Evolutionary conservation across 2,329 filamentous ascomycete genomes (phyloP).

Genomic region (Aspergillus fischeri): DNA sequence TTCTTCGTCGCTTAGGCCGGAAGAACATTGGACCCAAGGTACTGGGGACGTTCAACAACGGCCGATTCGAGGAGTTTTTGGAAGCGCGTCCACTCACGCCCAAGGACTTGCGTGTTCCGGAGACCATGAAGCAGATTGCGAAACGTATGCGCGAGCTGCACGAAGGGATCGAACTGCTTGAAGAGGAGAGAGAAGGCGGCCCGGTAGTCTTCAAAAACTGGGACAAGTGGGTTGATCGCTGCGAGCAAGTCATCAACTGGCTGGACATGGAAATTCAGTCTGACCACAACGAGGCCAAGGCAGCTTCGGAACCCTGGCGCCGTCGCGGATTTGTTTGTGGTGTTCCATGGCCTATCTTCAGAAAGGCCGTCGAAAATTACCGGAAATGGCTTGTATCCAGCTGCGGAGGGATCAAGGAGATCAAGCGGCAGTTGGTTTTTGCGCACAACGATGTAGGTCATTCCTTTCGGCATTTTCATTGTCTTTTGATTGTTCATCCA

Average conservation of each 20-base stretch:
- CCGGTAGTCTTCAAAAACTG: conserved; percentile 88
- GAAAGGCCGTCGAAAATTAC: conserved; percentile 70
- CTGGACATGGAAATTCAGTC: conserved; percentile 56
- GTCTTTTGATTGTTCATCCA: neutral
- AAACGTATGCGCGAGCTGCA: conserved; percentile 97
- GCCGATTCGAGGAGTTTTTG: conserved; percentile 92
- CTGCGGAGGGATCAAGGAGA: conserved; percentile 62
- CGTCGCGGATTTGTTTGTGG: conserved; percentile 74
- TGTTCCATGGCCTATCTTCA: conserved; percentile 76
- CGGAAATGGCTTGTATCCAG: conserved; percentile 66
- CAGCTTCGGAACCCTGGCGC: conserved; percentile 57
- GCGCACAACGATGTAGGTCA: conserved; percentile 88
- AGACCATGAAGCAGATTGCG: conserved; percentile 86
- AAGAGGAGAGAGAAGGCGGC: conserved; percentile 71
- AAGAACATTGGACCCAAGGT: conserved; percentile 92
- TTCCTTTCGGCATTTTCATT: neutral
- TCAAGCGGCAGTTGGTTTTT: conserved; percentile 78
- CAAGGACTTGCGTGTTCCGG: conserved; percentile 70
- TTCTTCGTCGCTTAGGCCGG: conserved; percentile 76
- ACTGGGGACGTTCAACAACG: conserved; percentile 88
- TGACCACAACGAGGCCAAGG: conserved; percentile 40
- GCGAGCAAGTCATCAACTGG: conserved; percentile 50
- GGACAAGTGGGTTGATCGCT: conserved; percentile 79
- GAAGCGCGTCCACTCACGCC: conserved; percentile 76
- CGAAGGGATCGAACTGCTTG: conserved; percentile 82